Evolutionary conservation across 345 rosid species (phyloP).

Genomic region (Microcos paniculata): DNA sequence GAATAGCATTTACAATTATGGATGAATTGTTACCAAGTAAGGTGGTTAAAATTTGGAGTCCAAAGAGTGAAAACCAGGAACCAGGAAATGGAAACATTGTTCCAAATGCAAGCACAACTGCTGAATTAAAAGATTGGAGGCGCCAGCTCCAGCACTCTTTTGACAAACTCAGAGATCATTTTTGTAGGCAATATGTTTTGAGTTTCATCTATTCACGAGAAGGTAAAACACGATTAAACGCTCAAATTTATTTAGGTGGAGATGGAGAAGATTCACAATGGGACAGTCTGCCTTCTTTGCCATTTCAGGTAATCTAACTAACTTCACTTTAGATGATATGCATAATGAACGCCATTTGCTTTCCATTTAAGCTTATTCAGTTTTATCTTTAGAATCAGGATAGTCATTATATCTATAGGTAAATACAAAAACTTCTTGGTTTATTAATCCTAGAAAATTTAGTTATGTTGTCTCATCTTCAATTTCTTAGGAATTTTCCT

Average conservation of each 20-base stretch:
- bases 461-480: neutral
- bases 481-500: neutral
- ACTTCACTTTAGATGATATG: neutral
- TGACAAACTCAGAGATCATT: constrained; percentile 89
- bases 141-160: constrained; percentile 86
- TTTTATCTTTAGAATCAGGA: neutral
- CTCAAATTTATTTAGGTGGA: constrained; percentile 71
- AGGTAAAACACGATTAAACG: constrained; percentile 74
- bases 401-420: neutral
- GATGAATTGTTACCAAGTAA: constrained; percentile 79
- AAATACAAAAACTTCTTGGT: neutral
- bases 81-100: constrained; percentile 39
- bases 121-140: constrained; percentile 87
- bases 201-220: constrained; percentile 94
- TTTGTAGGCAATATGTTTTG: constrained; percentile 92
- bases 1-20: constrained; percentile 82
- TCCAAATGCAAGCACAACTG: constrained; percentile 41
- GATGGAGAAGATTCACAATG: constrained; percentile 59
- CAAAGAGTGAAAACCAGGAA: constrained; percentile 50
- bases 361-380: constrained; percentile 3
- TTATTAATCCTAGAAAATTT: neutral
- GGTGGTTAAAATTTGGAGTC: constrained; percentile 63
- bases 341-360: neutral
- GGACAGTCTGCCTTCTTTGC: constrained; percentile 69
- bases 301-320: constrained; percentile 74